Percentiles rank a stretch among this genome's conserved stretches.
These are phyloP conservation scores for Tanacetum coccineum DNA, from an alignment of 129 eudicot genomes.

Conservation along the genomic window DNA sequence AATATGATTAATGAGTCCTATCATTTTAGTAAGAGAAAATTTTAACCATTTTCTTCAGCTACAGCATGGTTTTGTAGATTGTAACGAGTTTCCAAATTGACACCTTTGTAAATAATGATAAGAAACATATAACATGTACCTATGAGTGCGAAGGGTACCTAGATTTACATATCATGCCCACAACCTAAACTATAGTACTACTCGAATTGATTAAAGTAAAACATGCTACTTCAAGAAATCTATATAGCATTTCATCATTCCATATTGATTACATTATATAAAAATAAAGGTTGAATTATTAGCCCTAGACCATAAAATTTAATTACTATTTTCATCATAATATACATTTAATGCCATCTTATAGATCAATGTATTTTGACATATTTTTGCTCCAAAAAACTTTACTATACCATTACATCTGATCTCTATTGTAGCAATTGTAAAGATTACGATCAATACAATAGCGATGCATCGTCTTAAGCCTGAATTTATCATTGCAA, in stretches of 20 bases:
- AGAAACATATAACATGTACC: conserved; percentile 30
- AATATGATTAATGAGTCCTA: too few species aligned
- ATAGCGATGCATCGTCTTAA: not conserved
- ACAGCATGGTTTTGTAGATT: not conserved
- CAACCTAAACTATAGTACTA: conserved; percentile 17
- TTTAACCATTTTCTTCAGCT: not conserved
- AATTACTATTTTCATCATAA: too few species aligned
- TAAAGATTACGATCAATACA: too few species aligned
- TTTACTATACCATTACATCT: too few species aligned
- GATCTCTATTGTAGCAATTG: too few species aligned
- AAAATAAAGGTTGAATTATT: not conserved
- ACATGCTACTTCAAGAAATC: conserved; percentile 13
- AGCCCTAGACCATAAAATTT: not conserved
- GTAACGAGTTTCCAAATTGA: conserved; percentile 13
- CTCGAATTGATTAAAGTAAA: conserved; percentile 25
- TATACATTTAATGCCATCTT: too few species aligned
- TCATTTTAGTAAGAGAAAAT: too few species aligned
- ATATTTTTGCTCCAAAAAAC: too few species aligned
- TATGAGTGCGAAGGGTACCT: conserved; percentile 8
- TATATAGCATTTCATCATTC: not conserved
- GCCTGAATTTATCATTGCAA: not conserved
- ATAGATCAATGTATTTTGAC: too few species aligned
- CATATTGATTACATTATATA: not conserved
- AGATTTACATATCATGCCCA: conserved; percentile 22
- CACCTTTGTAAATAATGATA: conserved; percentile 13